phyloP scores from a whole-genome alignment of 768 basidiomycete genomes.

The Thelephora ganbajun region DNA sequence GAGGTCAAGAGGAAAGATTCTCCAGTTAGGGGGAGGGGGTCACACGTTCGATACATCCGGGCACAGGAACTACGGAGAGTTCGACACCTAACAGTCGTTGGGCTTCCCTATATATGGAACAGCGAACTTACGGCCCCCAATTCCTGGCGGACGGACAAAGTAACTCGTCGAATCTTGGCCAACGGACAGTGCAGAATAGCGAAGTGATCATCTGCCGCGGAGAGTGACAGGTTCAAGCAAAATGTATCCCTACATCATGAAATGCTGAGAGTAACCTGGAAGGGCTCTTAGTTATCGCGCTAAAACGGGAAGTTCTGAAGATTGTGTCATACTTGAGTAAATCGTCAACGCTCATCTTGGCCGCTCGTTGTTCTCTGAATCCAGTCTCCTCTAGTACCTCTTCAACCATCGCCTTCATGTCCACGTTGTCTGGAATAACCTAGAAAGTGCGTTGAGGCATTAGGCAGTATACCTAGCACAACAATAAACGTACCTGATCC shows the following conservation, averaged over 20 bases:
- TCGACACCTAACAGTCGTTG: too few relatives aligned
- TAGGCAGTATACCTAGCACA: background rate
- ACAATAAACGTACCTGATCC: constrained; percentile 38
- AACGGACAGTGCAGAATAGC: too few relatives aligned
- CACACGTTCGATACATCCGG: too few relatives aligned
- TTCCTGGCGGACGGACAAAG: too few relatives aligned
- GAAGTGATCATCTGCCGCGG: too few relatives aligned
- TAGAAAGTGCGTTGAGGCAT: constrained; percentile 13
- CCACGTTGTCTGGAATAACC: constrained; percentile 56
- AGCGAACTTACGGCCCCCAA: too few relatives aligned
- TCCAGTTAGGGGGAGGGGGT: too few relatives aligned
- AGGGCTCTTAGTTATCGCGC: constrained; percentile 1
- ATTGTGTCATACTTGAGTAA: constrained; percentile 55
- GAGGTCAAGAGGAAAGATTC: too few relatives aligned
- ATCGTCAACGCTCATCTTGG: constrained; percentile 92
- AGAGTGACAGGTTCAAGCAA: constrained; percentile 43
- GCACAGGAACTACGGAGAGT: too few relatives aligned
- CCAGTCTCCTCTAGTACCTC: constrained; percentile 58
- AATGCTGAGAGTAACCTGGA: constrained; percentile 59
- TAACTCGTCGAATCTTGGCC: too few relatives aligned
- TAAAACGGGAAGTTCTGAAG: background rate
- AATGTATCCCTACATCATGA: constrained; percentile 63
- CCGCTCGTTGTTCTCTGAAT: constrained; percentile 64
- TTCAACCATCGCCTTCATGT: constrained; percentile 62
- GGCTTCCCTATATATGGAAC: too few relatives aligned